Conservation (phyloP, 352 stramenopile species). For the Pythium insidiosum region DNA sequence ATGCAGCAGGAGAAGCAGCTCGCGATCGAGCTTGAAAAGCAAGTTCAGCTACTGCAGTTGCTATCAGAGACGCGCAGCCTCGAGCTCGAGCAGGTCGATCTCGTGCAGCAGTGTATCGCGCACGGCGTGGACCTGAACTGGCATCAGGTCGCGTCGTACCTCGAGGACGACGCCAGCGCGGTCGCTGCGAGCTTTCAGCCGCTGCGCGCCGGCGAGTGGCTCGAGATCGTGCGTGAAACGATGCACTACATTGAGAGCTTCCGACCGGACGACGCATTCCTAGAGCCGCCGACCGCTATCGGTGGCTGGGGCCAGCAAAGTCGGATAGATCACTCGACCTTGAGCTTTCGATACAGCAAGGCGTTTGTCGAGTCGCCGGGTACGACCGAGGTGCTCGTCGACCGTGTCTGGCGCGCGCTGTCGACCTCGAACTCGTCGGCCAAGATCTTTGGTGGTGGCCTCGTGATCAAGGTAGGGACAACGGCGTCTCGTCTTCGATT, state of each 20-base stretch:
- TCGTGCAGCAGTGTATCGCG: slow-evolving; percentile 20
- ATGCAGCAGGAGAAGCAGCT: slow-evolving; percentile 17
- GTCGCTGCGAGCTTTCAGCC: slow-evolving; percentile 17
- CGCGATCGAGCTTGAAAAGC: slow-evolving; percentile 14
- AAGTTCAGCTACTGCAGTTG: slow-evolving; percentile 11
- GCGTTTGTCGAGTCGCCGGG: slow-evolving; percentile 8
- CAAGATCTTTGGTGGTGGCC: slow-evolving; percentile 14
- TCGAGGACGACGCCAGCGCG: slow-evolving; percentile 18
- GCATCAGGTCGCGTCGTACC: slow-evolving; percentile 16
- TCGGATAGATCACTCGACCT: slow-evolving; percentile 16
- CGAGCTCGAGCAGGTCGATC: slow-evolving; percentile 12
- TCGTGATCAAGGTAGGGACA: slow-evolving; percentile 15
- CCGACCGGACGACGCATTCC: slow-evolving; percentile 17
- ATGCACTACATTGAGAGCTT: slow-evolving; percentile 23
- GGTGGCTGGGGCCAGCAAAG: slow-evolving; percentile 16
- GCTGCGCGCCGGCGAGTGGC: slow-evolving; percentile 12
- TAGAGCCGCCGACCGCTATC: slow-evolving; percentile 9
- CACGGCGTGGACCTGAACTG: slow-evolving; percentile 13
- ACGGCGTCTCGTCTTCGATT: background rate
- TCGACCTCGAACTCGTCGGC: slow-evolving; percentile 13
- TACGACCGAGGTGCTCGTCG: slow-evolving; percentile 7
- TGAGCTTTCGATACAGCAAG: slow-evolving; percentile 18
- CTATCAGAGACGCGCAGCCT: slow-evolving; percentile 10
- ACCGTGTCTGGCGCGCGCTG: slow-evolving; percentile 16
- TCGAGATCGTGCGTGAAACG: slow-evolving; percentile 17